Conservation (phyloP, 371 early-diverging fungal genomes). For the Dichotomocladium elegans region DNA sequence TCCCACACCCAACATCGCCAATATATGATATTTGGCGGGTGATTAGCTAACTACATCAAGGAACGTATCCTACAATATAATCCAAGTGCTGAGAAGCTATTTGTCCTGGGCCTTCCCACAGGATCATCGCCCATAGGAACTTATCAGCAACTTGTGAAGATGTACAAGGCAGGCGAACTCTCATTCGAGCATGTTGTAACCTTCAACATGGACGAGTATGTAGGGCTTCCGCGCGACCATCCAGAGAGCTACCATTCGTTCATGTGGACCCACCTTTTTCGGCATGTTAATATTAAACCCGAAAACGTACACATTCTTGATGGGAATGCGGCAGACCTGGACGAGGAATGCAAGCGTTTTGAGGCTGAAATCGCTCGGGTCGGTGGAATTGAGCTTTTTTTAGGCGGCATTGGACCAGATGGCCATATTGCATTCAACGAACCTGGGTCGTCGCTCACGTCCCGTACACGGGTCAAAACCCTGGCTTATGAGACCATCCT, state of each 20-base stretch:
- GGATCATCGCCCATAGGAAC: conserved; percentile 82
- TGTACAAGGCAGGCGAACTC: conserved; percentile 54
- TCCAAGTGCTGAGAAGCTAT: conserved; percentile 72
- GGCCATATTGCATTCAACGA: conserved; percentile 93
- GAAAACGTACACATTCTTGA: conserved; percentile 81
- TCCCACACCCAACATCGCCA: no score
- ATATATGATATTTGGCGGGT: no score
- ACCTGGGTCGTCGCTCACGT: conserved; percentile 85
- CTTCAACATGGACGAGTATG: conserved; percentile 79
- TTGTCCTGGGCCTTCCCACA: conserved; percentile 84
- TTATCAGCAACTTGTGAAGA: conserved; percentile 62
- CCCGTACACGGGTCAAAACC: conserved; percentile 85
- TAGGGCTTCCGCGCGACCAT: conserved; percentile 57
- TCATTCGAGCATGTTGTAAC: conserved; percentile 63
- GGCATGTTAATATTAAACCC: conserved; percentile 75
- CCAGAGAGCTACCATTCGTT: conserved; percentile 86
- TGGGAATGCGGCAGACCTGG: conserved; percentile 80
- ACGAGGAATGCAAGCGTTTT: conserved; percentile 73
- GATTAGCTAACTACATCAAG: conserved; percentile 80
- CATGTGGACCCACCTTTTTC: conserved; percentile 84
- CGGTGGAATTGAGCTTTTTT: conserved; percentile 83
- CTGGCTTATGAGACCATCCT: conserved; percentile 88
- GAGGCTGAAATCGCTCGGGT: conserved; percentile 73
- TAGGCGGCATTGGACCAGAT: conserved; percentile 85
- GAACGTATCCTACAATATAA: conserved; percentile 77